Conservation (phyloP, 192 early-diverging fungal species). For the Dimargaris xerosporica region DNA sequence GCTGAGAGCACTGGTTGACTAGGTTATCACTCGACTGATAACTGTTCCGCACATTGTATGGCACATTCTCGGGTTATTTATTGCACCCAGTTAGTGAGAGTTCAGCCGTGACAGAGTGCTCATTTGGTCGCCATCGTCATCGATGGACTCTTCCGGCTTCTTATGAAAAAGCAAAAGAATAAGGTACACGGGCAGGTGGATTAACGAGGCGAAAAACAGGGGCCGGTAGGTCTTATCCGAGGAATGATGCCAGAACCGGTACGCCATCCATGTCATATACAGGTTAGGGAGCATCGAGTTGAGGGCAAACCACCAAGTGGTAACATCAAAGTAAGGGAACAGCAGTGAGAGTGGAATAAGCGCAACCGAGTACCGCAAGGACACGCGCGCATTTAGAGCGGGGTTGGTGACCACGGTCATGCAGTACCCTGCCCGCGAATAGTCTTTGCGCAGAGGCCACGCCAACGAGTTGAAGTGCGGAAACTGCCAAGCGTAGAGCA, state of each 20-base stretch:
- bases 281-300: slow-evolving; percentile 67
- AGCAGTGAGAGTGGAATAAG: slow-evolving; percentile 30
- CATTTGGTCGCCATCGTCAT: background rate
- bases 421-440: slow-evolving; percentile 90
- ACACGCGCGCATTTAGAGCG: slow-evolving; percentile 71
- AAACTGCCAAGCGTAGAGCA: slow-evolving; percentile 96
- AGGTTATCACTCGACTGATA: background rate
- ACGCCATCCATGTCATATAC: slow-evolving; percentile 51
- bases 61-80: background rate
- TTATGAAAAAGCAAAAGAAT: slow-evolving; percentile 87
- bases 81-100: background rate
- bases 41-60: background rate
- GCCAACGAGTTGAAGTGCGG: slow-evolving; percentile 93
- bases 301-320: slow-evolving; percentile 56
- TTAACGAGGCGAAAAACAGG: slow-evolving; percentile 81
- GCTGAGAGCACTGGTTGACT: background rate
- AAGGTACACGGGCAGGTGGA: slow-evolving; percentile 75
- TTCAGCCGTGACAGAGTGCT: background rate
- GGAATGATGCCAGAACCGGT: slow-evolving; percentile 57
- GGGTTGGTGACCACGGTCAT: slow-evolving; percentile 91
- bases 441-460: slow-evolving; percentile 85
- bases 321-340: slow-evolving; percentile 67
- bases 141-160: slow-evolving; percentile 13
- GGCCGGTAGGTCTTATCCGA: slow-evolving; percentile 71
- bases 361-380: slow-evolving; percentile 50